A percentile compares a stretch with the other conserved stretches of the same genome.
phyloP scores from a whole-genome alignment of 306 rosid genomes.

The Cucurbita pepo region DNA sequence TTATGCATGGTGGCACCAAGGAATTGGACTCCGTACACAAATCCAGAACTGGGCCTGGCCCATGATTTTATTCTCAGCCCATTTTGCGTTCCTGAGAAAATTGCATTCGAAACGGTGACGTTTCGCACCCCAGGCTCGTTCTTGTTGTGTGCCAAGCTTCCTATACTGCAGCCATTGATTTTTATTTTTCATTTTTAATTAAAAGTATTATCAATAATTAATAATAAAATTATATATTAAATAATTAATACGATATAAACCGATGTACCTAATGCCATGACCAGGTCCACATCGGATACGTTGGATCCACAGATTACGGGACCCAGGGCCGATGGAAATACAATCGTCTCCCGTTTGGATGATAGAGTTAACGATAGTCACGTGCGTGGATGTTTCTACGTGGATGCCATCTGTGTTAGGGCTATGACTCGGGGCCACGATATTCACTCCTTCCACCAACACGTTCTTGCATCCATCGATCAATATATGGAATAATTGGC shows the following conservation, averaged over 20 bases:
- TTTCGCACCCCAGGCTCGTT: conserved; percentile 14
- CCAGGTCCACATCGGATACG: conserved; percentile 17
- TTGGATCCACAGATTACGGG: conserved; percentile 15
- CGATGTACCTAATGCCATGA: conserved; percentile 13
- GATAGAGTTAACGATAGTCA: conserved; percentile 11
- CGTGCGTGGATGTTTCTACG: conserved; percentile 8
- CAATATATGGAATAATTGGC: conserved; percentile 21
- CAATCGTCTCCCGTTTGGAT: conserved; percentile 18
- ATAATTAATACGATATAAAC: too few relatives aligned
- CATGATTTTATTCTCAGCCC: conserved; percentile 20
- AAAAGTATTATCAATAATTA: too few relatives aligned
- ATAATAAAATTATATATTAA: too few relatives aligned
- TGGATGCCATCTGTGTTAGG: conserved; percentile 28
- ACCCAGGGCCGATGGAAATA: conserved; percentile 20
- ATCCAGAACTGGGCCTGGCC: conserved; percentile 40
- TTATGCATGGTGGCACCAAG: conserved; percentile 18
- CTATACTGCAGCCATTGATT: conserved; percentile 7
- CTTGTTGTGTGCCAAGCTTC: conserved; percentile 15
- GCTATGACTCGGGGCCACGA: conserved; percentile 6
- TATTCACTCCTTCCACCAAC: conserved; percentile 7
- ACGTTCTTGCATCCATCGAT: conserved; percentile 16
- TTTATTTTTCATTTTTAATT: too few relatives aligned
- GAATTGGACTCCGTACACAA: conserved; percentile 23
- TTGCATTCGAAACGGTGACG: conserved; percentile 9
- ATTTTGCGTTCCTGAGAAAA: neutral